Percentiles rank a stretch among this genome's conserved stretches.
Evolutionary conservation across 169 alveolate genomes (phyloP).

Genomic region (Plasmodium gonderi): DNA sequence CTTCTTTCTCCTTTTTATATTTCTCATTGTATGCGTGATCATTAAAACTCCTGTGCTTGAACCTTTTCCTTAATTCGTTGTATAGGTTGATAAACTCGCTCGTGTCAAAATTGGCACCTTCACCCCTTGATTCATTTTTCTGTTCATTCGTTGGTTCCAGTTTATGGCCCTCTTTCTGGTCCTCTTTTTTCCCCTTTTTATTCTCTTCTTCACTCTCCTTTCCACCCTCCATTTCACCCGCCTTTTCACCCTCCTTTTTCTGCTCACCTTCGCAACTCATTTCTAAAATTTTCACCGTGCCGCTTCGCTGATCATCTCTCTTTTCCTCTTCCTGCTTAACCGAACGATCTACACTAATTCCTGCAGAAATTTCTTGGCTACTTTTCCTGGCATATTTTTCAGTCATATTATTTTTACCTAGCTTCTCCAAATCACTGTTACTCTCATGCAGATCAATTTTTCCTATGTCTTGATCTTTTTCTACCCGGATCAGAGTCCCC

Average conservation of each 20-base stretch:
- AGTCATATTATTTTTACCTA: neutral
- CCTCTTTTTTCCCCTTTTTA: too few relatives aligned
- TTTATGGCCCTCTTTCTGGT: too few relatives aligned
- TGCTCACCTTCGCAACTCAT: neutral
- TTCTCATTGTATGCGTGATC: neutral
- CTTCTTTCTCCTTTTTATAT: slow-evolving; percentile 29
- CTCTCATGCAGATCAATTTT: neutral
- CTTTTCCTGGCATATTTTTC: neutral
- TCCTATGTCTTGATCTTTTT: neutral
- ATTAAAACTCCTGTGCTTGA: neutral
- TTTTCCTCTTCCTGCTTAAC: neutral
- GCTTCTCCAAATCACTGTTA: neutral
- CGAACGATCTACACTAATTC: neutral
- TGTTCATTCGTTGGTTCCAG: neutral
- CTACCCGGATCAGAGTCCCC: neutral
- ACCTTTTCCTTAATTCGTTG: slow-evolving; percentile 8
- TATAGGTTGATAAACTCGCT: slow-evolving; percentile 17
- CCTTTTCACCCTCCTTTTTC: neutral
- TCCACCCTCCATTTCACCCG: too few relatives aligned
- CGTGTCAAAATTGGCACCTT: neutral
- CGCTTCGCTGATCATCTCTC: neutral
- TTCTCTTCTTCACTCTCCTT: too few relatives aligned
- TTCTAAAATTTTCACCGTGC: neutral
- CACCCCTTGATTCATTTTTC: neutral
- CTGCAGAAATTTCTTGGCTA: neutral